A percentile compares a stretch with the other conserved stretches of the same genome.
phyloP scores from a whole-genome alignment of 1,284 basidiomycete genomes.

The Puccinia horiana region DNA sequence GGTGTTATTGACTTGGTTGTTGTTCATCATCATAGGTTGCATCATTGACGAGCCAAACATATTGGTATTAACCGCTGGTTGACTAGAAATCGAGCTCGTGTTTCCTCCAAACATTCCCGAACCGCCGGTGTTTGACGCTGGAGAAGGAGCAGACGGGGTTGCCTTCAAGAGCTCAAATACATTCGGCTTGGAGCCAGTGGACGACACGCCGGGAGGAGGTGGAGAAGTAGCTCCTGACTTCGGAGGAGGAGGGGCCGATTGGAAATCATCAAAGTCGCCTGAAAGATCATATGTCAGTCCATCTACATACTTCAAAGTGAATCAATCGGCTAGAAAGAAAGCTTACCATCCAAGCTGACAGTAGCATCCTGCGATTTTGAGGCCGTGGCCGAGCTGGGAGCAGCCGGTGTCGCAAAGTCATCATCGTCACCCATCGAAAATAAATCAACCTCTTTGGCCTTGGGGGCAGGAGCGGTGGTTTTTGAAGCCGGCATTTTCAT shows the following conservation, averaged over 20 bases:
- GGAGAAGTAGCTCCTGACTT: not conserved
- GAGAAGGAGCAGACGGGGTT: not conserved
- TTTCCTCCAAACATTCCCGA: conserved; percentile 9
- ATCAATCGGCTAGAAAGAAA: not conserved
- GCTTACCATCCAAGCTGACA: conserved; percentile 11
- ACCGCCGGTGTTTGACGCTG: not conserved
- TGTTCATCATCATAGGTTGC: conserved; percentile 38
- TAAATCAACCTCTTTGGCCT: conserved; percentile 48
- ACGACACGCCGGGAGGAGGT: not conserved
- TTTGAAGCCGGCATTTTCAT: conserved; percentile 27
- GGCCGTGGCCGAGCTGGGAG: not conserved
- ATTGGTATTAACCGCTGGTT: not conserved
- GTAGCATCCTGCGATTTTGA: not conserved
- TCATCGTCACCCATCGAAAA: conserved; percentile 48
- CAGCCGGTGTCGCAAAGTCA: conserved; percentile 5
- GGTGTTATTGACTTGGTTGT: conserved; percentile 8
- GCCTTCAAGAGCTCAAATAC: conserved; percentile 42
- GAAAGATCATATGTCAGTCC: not conserved
- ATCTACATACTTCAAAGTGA: not conserved
- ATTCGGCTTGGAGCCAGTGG: conserved; percentile 31
- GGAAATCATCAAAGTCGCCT: conserved; percentile 49
- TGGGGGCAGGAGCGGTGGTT: not conserved
- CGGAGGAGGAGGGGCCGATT: conserved; percentile 24
- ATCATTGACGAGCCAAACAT: conserved; percentile 36
- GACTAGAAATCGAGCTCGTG: not conserved